Base-by-base conservation (phyloP, 352 stramenopile genomes). In the Pythium aphanidermatum region DNA sequence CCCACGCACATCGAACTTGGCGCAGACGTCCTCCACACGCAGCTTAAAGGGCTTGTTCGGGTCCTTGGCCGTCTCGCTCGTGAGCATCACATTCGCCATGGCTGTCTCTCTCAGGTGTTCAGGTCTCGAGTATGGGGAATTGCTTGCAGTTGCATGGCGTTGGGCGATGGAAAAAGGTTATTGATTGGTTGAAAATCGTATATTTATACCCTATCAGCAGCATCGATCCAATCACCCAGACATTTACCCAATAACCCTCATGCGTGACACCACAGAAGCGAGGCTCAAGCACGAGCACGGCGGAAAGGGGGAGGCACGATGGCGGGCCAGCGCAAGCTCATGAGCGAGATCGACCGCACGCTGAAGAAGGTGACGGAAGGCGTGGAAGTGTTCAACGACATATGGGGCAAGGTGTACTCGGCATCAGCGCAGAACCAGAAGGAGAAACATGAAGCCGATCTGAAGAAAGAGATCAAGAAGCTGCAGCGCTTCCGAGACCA, bases 381-480 rank as follows among this genome's bases (percentile, higher is more conserved):
- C 42, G 92, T 99, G 19, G 94, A 98, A 46, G 74, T 98, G 27
- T 99, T 99, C 65, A 97, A 99, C 47, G 95, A 99, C 21, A 99
- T 98, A 32, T 99, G 94, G 91, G 95, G 98, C 67, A 99, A 99
- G 57, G 95, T 97, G n/a, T 98, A 98, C 61, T 80, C 74, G 17
- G 94, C 96, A 8, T 83, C 92, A 37, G 83, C 96, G 55, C 96
- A 99, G 73, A 97, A 96, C 58, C 95, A 98, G 65, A 99, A 99
- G 67, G 97, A 99, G 70, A 99, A 99, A 73, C 98, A 98, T 57
- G 96, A 99, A 68, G 82, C 90, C 28, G 96, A 99, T 63, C 69
- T 99, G 46, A 99, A 99, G 70, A 99, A 99, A 56, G 97, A 99
- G 81, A 99, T 99, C 61, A 99, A 99, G 74, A 99, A 99, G 70